Evolutionary conservation across 352 stramenopile genomes (phyloP).

Genomic region (Globisporangium canariense): DNA sequence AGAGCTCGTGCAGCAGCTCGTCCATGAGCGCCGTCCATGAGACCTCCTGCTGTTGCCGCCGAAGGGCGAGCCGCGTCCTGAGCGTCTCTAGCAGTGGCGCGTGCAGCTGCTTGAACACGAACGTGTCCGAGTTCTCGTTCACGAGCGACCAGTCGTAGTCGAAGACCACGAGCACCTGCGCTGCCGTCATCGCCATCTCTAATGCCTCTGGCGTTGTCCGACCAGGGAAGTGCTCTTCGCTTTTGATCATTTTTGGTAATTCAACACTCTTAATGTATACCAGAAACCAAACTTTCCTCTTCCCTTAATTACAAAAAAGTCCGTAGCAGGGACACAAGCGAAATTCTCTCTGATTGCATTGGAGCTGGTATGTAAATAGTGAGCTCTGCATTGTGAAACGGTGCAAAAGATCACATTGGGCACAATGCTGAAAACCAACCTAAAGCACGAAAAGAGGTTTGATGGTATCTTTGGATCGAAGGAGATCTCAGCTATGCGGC

Average conservation of each 20-base stretch:
- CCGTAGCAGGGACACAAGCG: no score
- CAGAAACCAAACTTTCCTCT: no score
- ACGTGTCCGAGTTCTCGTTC: conserved; percentile 82
- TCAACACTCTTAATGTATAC: no score
- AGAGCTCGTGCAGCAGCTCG: conserved; percentile 46
- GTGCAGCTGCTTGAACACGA: conserved; percentile 65
- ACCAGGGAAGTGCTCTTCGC: background rate
- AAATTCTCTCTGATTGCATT: no score
- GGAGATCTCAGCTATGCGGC: no score
- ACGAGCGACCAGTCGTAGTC: conserved; percentile 86
- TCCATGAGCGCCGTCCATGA: conserved; percentile 73
- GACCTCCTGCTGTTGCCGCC: conserved; percentile 9
- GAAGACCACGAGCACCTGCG: conserved; percentile 57
- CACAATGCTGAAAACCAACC: no score
- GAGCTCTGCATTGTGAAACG: no score
- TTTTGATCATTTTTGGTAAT: background rate
- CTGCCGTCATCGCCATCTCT: background rate
- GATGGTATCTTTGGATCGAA: no score
- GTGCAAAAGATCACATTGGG: no score
- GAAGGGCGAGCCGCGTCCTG: conserved; percentile 16
- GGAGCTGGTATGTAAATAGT: no score
- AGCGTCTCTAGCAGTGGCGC: conserved; percentile 51
- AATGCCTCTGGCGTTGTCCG: background rate
- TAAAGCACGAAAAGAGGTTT: no score
- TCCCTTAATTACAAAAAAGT: no score